Percentiles rank a stretch among this genome's conserved stretches.
Evolutionary conservation across 2,329 filamentous ascomycete species (phyloP).

Genomic region (Nigrospora oryzae): DNA sequence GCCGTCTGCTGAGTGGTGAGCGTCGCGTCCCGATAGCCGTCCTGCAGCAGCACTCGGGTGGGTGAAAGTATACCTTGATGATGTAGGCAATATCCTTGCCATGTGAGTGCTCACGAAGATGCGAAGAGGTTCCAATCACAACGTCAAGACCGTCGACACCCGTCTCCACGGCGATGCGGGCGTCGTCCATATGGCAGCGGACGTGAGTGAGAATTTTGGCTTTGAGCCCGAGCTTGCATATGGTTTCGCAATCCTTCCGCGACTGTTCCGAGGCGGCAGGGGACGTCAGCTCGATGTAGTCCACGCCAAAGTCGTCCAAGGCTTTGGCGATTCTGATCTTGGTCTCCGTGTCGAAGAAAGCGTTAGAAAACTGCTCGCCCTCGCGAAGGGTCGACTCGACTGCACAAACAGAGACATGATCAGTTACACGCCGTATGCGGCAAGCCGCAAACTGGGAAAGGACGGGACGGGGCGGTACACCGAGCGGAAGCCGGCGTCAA

Average conservation of each 20-base stretch:
- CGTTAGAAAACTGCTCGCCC: slow-evolving; percentile 76
- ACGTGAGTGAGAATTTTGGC: slow-evolving; percentile 74
- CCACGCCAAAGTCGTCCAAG: slow-evolving; percentile 78
- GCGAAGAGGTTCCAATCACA: slow-evolving; percentile 76
- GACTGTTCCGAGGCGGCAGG: slow-evolving; percentile 83
- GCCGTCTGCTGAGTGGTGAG: slow-evolving; percentile 37
- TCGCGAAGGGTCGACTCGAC: slow-evolving; percentile 52
- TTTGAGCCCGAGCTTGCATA: slow-evolving; percentile 91
- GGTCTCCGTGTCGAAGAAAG: slow-evolving; percentile 70
- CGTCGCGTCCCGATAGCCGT: neutral
- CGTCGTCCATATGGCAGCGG: slow-evolving; percentile 78
- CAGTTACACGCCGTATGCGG: too few relatives aligned
- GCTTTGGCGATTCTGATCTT: slow-evolving; percentile 71
- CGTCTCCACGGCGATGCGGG: slow-evolving; percentile 71
- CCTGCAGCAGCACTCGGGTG: too few relatives aligned
- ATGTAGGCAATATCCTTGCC: slow-evolving; percentile 88
- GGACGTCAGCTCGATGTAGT: slow-evolving; percentile 86
- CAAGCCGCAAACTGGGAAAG: too few relatives aligned
- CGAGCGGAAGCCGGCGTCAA: too few relatives aligned
- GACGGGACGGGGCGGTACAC: too few relatives aligned
- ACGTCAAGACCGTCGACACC: slow-evolving; percentile 77
- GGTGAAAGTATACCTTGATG: slow-evolving; percentile 41
- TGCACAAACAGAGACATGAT: neutral
- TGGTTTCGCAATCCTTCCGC: slow-evolving; percentile 75
- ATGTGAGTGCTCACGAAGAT: slow-evolving; percentile 76